Conservation (phyloP, 2,329 filamentous ascomycete species). For the Pseudohalonectria lignicola region DNA sequence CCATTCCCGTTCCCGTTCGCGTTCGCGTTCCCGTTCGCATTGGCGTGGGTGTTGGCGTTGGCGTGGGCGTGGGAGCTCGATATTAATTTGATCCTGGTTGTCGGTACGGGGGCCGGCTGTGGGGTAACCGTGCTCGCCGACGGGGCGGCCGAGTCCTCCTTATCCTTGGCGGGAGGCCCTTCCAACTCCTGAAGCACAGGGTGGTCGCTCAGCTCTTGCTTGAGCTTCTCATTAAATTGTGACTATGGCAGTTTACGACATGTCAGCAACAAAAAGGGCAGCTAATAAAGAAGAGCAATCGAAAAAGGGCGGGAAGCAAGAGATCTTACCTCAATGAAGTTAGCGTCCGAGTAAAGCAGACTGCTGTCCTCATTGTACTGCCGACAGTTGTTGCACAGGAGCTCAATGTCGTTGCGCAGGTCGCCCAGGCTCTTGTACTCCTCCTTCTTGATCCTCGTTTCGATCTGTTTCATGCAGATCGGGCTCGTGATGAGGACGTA, state of each 20-base stretch:
- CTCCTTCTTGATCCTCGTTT: constrained; percentile 90
- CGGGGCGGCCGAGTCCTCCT: constrained; percentile 29
- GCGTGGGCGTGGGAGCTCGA: too few relatives aligned
- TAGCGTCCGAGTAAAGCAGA: constrained; percentile 83
- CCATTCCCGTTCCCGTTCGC: too few relatives aligned
- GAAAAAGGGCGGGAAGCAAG: too few relatives aligned
- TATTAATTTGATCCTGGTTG: constrained; percentile 14
- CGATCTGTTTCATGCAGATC: constrained; percentile 93
- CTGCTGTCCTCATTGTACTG: constrained; percentile 97
- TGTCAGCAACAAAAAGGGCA: constrained; percentile 23
- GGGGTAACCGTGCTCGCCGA: constrained; percentile 18
- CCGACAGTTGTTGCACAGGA: constrained; percentile 83
- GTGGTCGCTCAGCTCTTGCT: constrained; percentile 19
- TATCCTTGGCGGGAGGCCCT: constrained; percentile 9
- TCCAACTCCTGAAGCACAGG: constrained; percentile 15
- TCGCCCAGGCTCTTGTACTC: constrained; percentile 77
- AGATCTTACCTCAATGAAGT: constrained; percentile 84
- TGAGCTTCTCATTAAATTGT: constrained; percentile 36
- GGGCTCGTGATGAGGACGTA: constrained; percentile 86
- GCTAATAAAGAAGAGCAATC: too few relatives aligned
- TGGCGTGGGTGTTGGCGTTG: too few relatives aligned
- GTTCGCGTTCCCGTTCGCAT: too few relatives aligned
- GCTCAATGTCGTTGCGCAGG: constrained; percentile 69
- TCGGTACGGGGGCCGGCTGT: constrained; percentile 8
- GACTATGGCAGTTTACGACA: neutral